A percentile compares a stretch with the other conserved stretches of the same genome.
phyloP scores from a whole-genome alignment of 139 green algal species.

The Desmodesmus armatus region DNA sequence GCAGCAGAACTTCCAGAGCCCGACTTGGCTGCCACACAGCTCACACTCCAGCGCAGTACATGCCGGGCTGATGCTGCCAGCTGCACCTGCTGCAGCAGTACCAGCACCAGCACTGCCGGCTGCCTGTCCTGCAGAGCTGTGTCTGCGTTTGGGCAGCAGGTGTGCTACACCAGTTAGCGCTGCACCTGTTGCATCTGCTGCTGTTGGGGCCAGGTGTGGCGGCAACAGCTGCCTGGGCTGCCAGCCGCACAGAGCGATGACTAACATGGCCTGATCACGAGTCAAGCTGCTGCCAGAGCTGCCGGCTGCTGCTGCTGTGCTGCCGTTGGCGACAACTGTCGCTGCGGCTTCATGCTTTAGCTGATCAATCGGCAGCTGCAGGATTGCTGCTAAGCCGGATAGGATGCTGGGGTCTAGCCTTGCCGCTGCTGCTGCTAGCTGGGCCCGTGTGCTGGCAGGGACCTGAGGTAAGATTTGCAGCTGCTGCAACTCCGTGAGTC shows the following conservation, averaged over 20 bases:
- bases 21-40: constrained; percentile 57
- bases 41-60: constrained; percentile 55
- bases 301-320: background rate
- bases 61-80: background rate
- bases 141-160: background rate
- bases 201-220: background rate
- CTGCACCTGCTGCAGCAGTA: constrained; percentile 37
- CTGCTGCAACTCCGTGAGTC: background rate
- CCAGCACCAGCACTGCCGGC: background rate
- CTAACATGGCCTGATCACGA: background rate
- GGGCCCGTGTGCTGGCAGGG: background rate
- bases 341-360: constrained; percentile 8
- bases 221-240: constrained; percentile 38
- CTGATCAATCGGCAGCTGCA: constrained; percentile 3
- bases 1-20: constrained; percentile 57
- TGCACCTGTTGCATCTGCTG: background rate
- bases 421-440: background rate
- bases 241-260: constrained; percentile 66
- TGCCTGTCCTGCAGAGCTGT: background rate
- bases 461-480: background rate
- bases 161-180: constrained; percentile 21
- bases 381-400: constrained; percentile 14
- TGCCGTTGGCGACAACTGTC: background rate
- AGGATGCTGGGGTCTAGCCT: background rate
- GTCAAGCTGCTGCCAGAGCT: constrained; percentile 3